Evolutionary conservation across 2,329 filamentous ascomycete genomes (phyloP).

Genomic region (Capronia coronata): DNA sequence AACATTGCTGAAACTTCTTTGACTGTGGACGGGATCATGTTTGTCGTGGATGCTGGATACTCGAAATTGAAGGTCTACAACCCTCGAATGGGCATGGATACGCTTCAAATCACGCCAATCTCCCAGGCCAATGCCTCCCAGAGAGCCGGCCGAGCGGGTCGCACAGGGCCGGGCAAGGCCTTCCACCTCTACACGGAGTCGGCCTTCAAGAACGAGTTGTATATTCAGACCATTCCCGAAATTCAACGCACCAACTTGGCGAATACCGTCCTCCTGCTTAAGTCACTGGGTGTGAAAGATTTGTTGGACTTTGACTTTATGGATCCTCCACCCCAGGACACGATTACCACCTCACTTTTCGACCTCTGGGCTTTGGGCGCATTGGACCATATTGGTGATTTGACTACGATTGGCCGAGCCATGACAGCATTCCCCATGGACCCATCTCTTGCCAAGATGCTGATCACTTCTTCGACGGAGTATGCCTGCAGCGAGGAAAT

Average conservation of each 20-base stretch:
- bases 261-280: constrained; percentile 74
- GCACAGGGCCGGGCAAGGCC: constrained; percentile 90
- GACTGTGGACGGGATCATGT: constrained; percentile 98
- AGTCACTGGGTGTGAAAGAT: constrained; percentile 85
- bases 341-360: constrained; percentile 93
- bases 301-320: constrained; percentile 93
- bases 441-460: constrained; percentile 84
- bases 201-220: constrained; percentile 92
- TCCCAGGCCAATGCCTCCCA: constrained; percentile 95
- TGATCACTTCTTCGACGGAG: constrained; percentile 82
- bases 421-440: constrained; percentile 99
- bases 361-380: constrained; percentile 95
- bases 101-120: constrained; percentile 92
- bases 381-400: constrained; percentile 84
- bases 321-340: constrained; percentile 97
- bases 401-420: constrained; percentile 76
- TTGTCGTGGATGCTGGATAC: constrained; percentile 92
- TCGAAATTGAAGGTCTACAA: constrained; percentile 99
- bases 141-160: constrained; percentile 83
- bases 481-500: constrained; percentile 96
- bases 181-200: constrained; percentile 92
- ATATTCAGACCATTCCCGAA: constrained; percentile 93
- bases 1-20: constrained; percentile 98
- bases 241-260: constrained; percentile 93
- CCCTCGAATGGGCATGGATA: constrained; percentile 98